Conservation (phyloP, 2,329 filamentous ascomycete species). For the Fusarium keratoplasticum region DNA sequence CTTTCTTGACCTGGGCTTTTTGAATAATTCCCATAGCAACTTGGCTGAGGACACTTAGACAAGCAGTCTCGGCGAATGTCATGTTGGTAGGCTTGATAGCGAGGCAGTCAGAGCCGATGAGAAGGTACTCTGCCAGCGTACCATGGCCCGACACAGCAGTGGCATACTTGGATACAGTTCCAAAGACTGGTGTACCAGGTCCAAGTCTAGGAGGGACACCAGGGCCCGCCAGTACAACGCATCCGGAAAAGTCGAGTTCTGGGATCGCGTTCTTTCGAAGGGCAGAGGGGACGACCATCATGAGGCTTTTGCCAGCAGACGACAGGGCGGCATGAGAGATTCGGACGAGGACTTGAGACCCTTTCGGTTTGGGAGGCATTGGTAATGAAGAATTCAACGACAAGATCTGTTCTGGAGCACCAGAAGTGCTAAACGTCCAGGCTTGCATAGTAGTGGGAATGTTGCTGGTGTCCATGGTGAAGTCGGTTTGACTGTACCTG, state of each 20-base stretch:
- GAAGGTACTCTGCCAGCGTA: not conserved
- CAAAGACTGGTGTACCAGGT: not conserved
- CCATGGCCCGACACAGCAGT: not conserved
- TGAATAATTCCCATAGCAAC: not conserved
- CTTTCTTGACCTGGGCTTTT: not conserved
- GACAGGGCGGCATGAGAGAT: not conserved
- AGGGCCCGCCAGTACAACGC: not conserved
- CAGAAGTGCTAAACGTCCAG: not conserved
- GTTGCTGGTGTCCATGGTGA: not conserved
- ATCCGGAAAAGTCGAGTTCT: not conserved
- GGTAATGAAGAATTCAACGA: not conserved
- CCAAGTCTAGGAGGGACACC: not conserved
- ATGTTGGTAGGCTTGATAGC: not conserved
- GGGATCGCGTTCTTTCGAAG: not conserved
- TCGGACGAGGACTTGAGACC: not conserved
- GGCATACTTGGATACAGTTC: slow-evolving; percentile 1
- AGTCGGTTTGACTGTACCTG: not conserved
- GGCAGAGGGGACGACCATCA: not conserved
- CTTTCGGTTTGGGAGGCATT: not conserved
- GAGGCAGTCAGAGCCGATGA: not conserved
- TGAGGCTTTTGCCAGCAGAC: not conserved
- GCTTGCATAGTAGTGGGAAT: not conserved
- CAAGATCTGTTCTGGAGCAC: not conserved
- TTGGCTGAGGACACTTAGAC: not conserved
- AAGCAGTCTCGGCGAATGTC: not conserved